Conservation (phyloP, 345 rosid genomes). For the Barbarea vulgaris region DNA sequence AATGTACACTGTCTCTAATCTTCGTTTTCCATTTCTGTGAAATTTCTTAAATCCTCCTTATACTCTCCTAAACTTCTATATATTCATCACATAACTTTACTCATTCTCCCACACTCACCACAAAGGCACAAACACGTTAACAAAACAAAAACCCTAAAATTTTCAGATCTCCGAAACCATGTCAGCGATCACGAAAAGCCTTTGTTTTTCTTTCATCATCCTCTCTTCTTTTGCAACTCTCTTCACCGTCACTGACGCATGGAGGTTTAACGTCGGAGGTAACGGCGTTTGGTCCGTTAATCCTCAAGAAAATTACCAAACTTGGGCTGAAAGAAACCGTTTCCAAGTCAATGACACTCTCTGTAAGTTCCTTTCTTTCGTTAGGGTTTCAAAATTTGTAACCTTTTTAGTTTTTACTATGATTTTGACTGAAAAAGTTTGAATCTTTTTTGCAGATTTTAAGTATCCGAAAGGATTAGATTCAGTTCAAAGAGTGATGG, state of each 20-base stretch:
- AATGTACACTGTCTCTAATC: neutral
- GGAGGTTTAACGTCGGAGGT: conserved; percentile 62
- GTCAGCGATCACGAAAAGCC: conserved; percentile 28
- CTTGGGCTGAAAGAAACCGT: conserved; percentile 62
- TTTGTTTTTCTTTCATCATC: conserved; percentile 32
- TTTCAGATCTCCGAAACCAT: conserved; percentile 28
- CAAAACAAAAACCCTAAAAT: neutral
- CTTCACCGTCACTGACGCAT: conserved; percentile 41
- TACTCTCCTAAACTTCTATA: conserved; percentile 14
- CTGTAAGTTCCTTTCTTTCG: conserved; percentile 39
- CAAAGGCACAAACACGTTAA: neutral
- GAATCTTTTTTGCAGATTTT: conserved; percentile 43
- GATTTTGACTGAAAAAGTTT: neutral
- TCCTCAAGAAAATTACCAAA: conserved; percentile 49
- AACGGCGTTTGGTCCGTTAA: conserved; percentile 56
- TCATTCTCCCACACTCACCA: neutral
- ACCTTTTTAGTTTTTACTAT: neutral
- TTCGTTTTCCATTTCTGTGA: conserved; percentile 8
- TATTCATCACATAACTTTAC: conserved; percentile 6
- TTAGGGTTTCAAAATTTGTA: neutral
- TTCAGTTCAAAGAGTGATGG: conserved; percentile 58
- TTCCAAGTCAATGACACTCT: conserved; percentile 66
- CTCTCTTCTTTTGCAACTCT: conserved; percentile 31
- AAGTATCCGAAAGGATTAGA: conserved; percentile 55
- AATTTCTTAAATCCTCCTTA: conserved; percentile 2